Evolutionary conservation across 2,329 filamentous ascomycete genomes (phyloP).

Genomic region (Ascochyta lentis): DNA sequence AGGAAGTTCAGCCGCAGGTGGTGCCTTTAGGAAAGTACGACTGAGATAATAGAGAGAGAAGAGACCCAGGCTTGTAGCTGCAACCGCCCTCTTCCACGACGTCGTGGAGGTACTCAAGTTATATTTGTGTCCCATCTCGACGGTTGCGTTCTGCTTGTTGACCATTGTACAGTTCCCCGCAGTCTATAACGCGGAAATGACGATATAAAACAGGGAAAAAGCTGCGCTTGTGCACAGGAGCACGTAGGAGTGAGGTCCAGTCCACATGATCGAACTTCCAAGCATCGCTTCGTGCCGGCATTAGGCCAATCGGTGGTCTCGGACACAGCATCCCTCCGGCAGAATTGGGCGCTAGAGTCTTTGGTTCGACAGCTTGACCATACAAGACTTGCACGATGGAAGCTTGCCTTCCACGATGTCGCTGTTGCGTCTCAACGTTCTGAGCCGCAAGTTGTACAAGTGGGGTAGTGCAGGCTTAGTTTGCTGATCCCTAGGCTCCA

Average conservation of each 20-base stretch:
- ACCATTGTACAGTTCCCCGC: conserved; percentile 21
- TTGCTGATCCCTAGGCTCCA: conserved; percentile 8
- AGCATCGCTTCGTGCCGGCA: conserved; percentile 26
- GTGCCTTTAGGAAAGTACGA: conserved; percentile 1
- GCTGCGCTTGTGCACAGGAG: conserved; percentile 5
- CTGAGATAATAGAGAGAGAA: conserved; percentile 7
- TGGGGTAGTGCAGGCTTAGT: neutral
- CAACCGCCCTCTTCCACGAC: conserved; percentile 9
- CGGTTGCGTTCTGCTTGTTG: conserved; percentile 8
- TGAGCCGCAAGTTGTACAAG: conserved; percentile 18
- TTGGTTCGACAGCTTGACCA: conserved; percentile 12
- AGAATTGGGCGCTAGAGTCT: neutral
- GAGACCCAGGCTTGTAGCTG: conserved; percentile 6
- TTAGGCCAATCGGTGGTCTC: conserved; percentile 23
- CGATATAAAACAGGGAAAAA: conserved; percentile 13
- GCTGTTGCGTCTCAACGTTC: conserved; percentile 22
- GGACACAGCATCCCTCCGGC: neutral
- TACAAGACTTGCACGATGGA: conserved; percentile 6
- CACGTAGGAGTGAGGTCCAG: conserved; percentile 5
- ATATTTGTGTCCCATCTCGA: conserved; percentile 12
- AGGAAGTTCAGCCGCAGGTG: neutral
- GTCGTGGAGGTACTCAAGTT: conserved; percentile 9
- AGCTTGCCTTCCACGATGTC: conserved; percentile 6
- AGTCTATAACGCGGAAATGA: conserved; percentile 19
- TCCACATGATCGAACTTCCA: conserved; percentile 5